These are phyloP conservation scores for Cardamine resedifolia DNA, from an alignment of 345 rosid species.

Conservation along the genomic window DNA sequence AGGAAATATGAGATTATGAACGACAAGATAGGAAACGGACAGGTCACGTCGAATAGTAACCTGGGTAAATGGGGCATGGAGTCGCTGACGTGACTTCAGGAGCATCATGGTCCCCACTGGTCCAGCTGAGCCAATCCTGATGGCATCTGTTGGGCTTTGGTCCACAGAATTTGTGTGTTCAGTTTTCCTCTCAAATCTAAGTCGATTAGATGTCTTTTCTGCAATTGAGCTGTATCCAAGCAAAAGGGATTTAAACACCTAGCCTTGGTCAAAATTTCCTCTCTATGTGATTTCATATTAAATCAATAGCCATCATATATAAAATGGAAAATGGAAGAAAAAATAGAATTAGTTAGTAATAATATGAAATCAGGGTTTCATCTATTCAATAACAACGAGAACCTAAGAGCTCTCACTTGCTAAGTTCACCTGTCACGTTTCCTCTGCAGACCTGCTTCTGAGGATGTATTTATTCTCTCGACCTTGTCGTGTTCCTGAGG, in stretches of 20 bases:
- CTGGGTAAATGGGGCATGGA: slow-evolving; percentile 98
- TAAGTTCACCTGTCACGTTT: slow-evolving; percentile 86
- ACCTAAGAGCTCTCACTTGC: slow-evolving; percentile 87
- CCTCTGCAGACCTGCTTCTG: slow-evolving; percentile 45
- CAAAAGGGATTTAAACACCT: slow-evolving; percentile 18
- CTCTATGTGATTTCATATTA: slow-evolving; percentile 17
- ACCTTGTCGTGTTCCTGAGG: slow-evolving; percentile 61
- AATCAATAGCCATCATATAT: slow-evolving; percentile 4
- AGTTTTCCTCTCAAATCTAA: slow-evolving; percentile 38
- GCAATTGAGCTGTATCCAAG: slow-evolving; percentile 33
- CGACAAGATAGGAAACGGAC: slow-evolving; percentile 5
- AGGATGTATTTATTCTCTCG: slow-evolving; percentile 37
- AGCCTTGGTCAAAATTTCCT: slow-evolving; percentile 5
- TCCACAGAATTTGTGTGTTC: slow-evolving; percentile 38
- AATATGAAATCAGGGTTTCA: slow-evolving; percentile 26
- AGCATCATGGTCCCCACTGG: slow-evolving; percentile 80
- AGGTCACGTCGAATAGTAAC: slow-evolving; percentile 43
- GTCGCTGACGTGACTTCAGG: slow-evolving; percentile 68
- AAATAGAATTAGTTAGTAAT: background rate
- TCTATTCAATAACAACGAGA: slow-evolving; percentile 39
- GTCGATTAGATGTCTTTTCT: slow-evolving; percentile 29
- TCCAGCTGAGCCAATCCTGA: slow-evolving; percentile 89
- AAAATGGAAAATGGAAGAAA: slow-evolving; percentile 18
- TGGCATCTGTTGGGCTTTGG: slow-evolving; percentile 43
- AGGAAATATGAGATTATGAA: background rate